Base-by-base conservation (phyloP, 495 filamentous ascomycete genomes). In the Melanomma pulvis-pyrius region DNA sequence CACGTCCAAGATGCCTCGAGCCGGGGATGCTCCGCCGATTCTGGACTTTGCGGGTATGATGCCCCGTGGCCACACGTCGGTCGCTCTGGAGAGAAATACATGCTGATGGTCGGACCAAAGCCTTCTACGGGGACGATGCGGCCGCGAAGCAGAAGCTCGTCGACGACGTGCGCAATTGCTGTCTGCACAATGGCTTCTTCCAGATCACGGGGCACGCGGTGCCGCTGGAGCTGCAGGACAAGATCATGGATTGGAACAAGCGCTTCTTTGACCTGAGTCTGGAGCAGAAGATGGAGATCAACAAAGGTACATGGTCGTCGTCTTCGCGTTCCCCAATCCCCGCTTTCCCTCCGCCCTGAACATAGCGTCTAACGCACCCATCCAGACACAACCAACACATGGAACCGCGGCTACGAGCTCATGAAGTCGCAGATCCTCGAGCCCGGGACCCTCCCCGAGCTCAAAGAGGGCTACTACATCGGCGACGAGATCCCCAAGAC, bases 161-260 rank as follows among this genome's bases (percentile, higher is more conserved):
- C 3, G 52, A 68, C 29, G 30, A 58, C 25, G 59, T 68, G 6
- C 65, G 58, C 50, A 28, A 62, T 28, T 68, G 65, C 59, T 68
- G 65, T 48, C 46, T 68, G 39, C 65, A 68, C 59, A 63, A 63
- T 63, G 78, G 78, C 19, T 79, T 79, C 65, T 79, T 79, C 67
- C 74, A 77, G 50, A 69, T 79, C 53, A 68, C 49, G 21, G 71
- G 70, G 50, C 77, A 79, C 56, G 78, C 39, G 9, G 39, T 44
- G 15, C 51, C 67, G 13, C 46, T 46, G 1, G 28, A 58, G 9
- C 72, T 78, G 0, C 76, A 78, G 56, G 17, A 73, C 11, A 34
- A 28, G 41, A 34, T 77, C n/a, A 72, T 79, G 55, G 39, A 44
- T 6, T 44, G 39, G 39, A 44, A 44, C 39, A 44, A 44, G 39